Evolutionary conservation across 106 monocot species (phyloP).

Genomic region (Dendrobium chrysotoxum): DNA sequence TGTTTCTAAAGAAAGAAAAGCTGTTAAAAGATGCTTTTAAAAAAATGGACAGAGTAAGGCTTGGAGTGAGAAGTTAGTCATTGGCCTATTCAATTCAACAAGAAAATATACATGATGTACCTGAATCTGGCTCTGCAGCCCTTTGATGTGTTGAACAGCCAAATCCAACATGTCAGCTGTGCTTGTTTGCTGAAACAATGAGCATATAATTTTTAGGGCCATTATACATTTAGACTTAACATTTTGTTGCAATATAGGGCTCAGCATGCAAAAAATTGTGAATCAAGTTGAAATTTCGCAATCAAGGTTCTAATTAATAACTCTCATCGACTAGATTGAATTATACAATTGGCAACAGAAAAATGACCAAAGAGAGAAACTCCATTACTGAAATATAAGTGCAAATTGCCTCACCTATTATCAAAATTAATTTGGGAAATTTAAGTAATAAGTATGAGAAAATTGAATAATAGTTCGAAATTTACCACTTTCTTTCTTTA

Average conservation of each 20-base stretch:
- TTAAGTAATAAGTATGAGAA: not conserved
- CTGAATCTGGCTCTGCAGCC: slow-evolving; percentile 43
- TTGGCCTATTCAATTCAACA: not conserved
- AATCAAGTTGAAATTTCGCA: not conserved
- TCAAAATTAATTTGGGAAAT: not conserved
- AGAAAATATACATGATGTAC: slow-evolving; percentile 10
- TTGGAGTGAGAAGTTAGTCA: not conserved
- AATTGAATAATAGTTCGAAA: not conserved
- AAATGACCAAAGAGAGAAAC: not conserved
- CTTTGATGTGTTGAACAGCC: slow-evolving; percentile 76
- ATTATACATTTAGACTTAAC: not conserved
- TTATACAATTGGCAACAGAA: not conserved
- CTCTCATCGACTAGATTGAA: not conserved
- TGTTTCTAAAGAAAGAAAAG: not conserved
- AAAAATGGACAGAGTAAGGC: not conserved
- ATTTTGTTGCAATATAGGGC: not conserved
- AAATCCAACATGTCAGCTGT: slow-evolving; percentile 78
- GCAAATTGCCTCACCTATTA: not conserved
- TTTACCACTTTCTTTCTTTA: not conserved
- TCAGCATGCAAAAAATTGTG: not conserved
- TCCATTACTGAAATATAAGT: not conserved
- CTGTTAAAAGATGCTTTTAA: not conserved
- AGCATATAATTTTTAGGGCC: not conserved
- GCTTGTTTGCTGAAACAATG: slow-evolving; percentile 55
- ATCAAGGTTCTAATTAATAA: not conserved